Evolutionary conservation across 768 basidiomycete species (phyloP).

Genomic region (Nidularia pulvinata): DNA sequence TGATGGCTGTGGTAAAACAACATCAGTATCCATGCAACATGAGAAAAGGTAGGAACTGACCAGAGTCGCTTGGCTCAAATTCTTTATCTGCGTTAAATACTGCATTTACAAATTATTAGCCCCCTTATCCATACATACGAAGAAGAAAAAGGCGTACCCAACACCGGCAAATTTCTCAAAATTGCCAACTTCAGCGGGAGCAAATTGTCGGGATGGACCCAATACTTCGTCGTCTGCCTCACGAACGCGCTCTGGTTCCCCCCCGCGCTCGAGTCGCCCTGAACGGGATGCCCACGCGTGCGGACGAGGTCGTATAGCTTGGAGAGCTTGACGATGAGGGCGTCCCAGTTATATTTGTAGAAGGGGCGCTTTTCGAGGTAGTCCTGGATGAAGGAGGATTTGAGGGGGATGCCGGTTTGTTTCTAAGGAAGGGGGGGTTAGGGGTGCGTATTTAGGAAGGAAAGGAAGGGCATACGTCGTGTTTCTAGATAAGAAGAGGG

Average conservation of each 20-base stretch:
- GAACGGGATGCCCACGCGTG: conserved; percentile 91
- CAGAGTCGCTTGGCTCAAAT: conserved; percentile 83
- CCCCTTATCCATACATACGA: neutral
- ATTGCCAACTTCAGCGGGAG: conserved; percentile 94
- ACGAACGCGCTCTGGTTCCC: conserved; percentile 97
- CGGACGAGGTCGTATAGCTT: conserved; percentile 94
- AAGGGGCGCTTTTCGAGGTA: conserved; percentile 95
- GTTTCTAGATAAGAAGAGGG: conserved; percentile 65
- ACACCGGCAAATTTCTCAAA: conserved; percentile 87
- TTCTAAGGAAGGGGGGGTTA: conserved; percentile 54
- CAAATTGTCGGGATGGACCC: conserved; percentile 97
- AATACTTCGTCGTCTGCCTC: conserved; percentile 99
- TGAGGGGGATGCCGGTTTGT: conserved; percentile 84
- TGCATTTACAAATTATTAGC: conserved; percentile 17
- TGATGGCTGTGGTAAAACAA: conserved; percentile 63
- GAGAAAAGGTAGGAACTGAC: conserved; percentile 27
- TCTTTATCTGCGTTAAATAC: conserved; percentile 96
- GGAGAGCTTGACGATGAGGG: conserved; percentile 94
- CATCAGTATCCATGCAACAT: neutral
- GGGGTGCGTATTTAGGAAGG: neutral
- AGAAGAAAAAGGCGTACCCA: conserved; percentile 52
- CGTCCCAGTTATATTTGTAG: conserved; percentile 97
- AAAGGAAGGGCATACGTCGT: conserved; percentile 61
- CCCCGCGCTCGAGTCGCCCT: conserved; percentile 93
- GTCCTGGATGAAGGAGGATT: conserved; percentile 86